Conservation (phyloP, 2,329 filamentous ascomycete genomes). For the Alternaria atra region DNA sequence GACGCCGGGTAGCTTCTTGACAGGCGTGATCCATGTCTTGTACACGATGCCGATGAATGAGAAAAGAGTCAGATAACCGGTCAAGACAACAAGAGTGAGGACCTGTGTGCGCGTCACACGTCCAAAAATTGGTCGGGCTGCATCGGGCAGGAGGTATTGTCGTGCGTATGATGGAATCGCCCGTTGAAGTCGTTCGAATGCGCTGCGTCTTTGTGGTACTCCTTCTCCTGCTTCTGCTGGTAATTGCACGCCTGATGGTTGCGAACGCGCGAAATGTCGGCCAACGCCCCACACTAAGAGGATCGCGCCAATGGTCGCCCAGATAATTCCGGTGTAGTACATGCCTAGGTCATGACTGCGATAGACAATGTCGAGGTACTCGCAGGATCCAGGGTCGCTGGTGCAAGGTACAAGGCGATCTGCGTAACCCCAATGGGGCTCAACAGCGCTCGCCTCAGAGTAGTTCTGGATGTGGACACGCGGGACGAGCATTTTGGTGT, state of each 20-base stretch:
- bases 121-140: conserved; percentile 67
- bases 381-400: conserved; percentile 66
- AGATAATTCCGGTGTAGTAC: conserved; percentile 66
- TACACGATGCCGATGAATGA: conserved; percentile 72
- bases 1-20: conserved; percentile 62
- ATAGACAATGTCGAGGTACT: conserved; percentile 66
- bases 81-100: conserved; percentile 65
- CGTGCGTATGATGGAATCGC: conserved; percentile 57
- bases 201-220: conserved; percentile 32
- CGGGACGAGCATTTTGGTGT: conserved; percentile 28
- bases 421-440: conserved; percentile 67
- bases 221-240: conserved; percentile 32
- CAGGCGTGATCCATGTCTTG: conserved; percentile 73
- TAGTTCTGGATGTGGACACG: conserved; percentile 56
- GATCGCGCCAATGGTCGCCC: conserved; percentile 62
- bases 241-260: conserved; percentile 38
- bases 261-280: conserved; percentile 40
- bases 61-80: conserved; percentile 72
- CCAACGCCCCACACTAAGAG: conserved; percentile 56
- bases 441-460: conserved; percentile 49
- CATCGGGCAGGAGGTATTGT: conserved; percentile 69
- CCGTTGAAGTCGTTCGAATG: conserved; percentile 37
- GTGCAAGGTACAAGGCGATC: conserved; percentile 65
- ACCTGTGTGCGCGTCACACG: conserved; percentile 74
- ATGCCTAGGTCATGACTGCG: conserved; percentile 63